A percentile compares a stretch with the other conserved stretches of the same genome.
Conservation (phyloP, 768 basidiomycete species). For the Suillus alpinus region DNA sequence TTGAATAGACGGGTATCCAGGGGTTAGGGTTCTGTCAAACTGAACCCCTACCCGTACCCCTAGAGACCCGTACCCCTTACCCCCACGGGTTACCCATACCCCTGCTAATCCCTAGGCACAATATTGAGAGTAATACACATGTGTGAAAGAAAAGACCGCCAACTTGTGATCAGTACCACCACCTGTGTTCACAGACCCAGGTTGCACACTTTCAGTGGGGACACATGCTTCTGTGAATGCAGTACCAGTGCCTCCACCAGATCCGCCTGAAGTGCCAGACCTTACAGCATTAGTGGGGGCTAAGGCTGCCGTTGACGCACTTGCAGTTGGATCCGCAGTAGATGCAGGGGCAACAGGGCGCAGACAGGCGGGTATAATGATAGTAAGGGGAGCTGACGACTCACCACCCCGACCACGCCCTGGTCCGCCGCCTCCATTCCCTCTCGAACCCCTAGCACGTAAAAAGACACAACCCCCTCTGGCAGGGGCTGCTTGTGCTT, state of each 20-base stretch:
- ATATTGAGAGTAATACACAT: neutral
- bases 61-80: too few relatives aligned
- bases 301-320: neutral
- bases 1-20: too few relatives aligned
- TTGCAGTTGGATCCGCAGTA: too few relatives aligned
- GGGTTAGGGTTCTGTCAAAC: too few relatives aligned
- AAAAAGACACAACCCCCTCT: neutral
- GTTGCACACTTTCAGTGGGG: neutral
- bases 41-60: too few relatives aligned
- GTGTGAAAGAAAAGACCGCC: neutral
- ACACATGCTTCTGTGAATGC: neutral
- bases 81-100: too few relatives aligned
- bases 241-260: neutral
- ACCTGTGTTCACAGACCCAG: neutral
- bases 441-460: neutral
- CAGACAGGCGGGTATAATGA: neutral
- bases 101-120: too few relatives aligned
- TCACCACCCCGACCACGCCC: neutral
- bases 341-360: neutral
- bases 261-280: neutral
- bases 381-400: neutral
- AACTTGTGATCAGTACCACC: neutral
- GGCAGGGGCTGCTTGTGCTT: neutral
- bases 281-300: neutral
- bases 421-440: neutral